These are phyloP conservation scores for Beauveria rudraprayagi DNA, from an alignment of 2,329 filamentous ascomycete genomes.

Conservation along the genomic window DNA sequence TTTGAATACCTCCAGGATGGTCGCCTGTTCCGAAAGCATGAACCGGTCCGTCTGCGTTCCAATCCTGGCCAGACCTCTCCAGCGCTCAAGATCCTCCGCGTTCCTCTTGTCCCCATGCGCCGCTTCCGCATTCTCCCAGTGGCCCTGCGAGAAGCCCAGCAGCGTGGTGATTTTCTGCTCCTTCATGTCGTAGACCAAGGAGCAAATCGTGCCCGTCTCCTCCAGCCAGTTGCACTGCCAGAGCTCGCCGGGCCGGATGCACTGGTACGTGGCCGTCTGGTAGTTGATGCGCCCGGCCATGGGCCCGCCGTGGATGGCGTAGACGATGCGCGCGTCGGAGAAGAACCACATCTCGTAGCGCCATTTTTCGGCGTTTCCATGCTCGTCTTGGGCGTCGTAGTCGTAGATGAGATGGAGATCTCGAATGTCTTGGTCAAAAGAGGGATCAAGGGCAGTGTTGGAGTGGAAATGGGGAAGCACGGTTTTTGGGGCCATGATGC, in stretches of 20 bases:
- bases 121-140: slow-evolving; percentile 43
- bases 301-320: slow-evolving; percentile 51
- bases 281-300: slow-evolving; percentile 49
- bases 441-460: slow-evolving; percentile 12
- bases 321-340: slow-evolving; percentile 45
- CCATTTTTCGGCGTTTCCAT: slow-evolving; percentile 49
- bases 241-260: slow-evolving; percentile 47
- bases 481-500: not conserved
- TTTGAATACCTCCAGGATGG: too few relatives aligned
- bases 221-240: slow-evolving; percentile 56
- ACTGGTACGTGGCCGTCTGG: slow-evolving; percentile 48
- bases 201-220: slow-evolving; percentile 50
- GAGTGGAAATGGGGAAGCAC: not conserved
- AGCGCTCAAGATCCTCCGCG: slow-evolving; percentile 2
- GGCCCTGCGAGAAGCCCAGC: slow-evolving; percentile 45
- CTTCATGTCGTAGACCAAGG: slow-evolving; percentile 28
- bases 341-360: slow-evolving; percentile 56
- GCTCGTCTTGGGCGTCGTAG: not conserved
- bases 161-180: slow-evolving; percentile 40
- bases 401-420: slow-evolving; percentile 48
- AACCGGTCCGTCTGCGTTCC: too few relatives aligned
- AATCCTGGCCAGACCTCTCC: too few relatives aligned
- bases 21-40: too few relatives aligned
- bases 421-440: slow-evolving; percentile 42
- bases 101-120: slow-evolving; percentile 51